Conservation (phyloP, 2,329 filamentous ascomycete species). For the Xylariaceae sp. region DNA sequence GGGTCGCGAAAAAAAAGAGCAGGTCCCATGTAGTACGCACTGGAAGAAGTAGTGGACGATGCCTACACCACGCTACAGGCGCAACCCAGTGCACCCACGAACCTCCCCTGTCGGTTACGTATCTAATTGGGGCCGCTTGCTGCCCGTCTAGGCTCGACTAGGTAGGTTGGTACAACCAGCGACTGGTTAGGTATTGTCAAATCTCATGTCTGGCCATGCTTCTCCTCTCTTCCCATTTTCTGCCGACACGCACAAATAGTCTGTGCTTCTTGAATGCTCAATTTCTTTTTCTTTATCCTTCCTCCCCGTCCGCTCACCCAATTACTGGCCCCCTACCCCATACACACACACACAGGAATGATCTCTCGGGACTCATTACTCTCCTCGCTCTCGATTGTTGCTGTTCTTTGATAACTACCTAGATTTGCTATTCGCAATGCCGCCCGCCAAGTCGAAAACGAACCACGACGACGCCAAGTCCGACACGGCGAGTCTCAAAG, state of each 20-base stretch:
- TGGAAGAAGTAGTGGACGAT: background rate
- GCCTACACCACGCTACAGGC: background rate
- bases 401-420: conserved; percentile 25
- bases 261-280: background rate
- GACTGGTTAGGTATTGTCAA: background rate
- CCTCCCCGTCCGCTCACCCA: background rate
- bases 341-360: conserved; percentile 23
- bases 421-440: conserved; percentile 21
- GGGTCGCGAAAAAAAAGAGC: conserved; percentile 17
- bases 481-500: conserved; percentile 33
- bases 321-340: background rate
- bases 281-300: background rate
- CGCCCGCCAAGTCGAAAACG: conserved; percentile 30
- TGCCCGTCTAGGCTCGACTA: background rate
- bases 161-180: background rate
- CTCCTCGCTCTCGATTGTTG: conserved; percentile 11
- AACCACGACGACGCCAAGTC: conserved; percentile 35
- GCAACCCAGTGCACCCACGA: background rate
- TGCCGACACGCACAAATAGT: conserved; percentile 2
- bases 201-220: background rate
- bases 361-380: conserved; percentile 15
- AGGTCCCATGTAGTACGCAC: conserved; percentile 15
- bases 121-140: conserved; percentile 2
- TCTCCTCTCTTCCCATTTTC: conserved; percentile 9
- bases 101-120: conserved; percentile 13